Conservation (phyloP, 805 yeast species). For the Gaillardinia entomophila region DNA sequence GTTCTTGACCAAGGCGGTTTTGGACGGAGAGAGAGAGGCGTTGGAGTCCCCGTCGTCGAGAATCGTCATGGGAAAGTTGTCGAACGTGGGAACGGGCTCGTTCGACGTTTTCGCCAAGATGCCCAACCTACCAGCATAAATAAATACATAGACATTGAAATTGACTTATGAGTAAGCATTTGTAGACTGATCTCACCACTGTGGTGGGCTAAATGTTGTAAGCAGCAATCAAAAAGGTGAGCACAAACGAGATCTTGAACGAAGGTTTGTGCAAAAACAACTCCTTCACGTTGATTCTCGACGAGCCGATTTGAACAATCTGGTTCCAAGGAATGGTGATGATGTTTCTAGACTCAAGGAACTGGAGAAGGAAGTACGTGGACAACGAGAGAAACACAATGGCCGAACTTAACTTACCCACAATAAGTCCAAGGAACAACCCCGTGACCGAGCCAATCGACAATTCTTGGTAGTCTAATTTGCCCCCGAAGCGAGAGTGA, state of each 20-base stretch:
- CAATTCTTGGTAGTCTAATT: constrained; percentile 54
- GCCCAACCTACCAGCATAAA: constrained; percentile 17
- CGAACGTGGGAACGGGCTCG: constrained; percentile 92
- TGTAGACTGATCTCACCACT: background rate
- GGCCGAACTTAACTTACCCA: constrained; percentile 55
- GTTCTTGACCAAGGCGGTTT: constrained; percentile 92
- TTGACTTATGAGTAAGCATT: background rate
- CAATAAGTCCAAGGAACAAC: constrained; percentile 48
- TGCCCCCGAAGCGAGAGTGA: constrained; percentile 31
- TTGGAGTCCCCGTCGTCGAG: constrained; percentile 90
- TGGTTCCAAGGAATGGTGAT: constrained; percentile 42
- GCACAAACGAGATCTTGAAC: constrained; percentile 52
- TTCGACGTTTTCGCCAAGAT: constrained; percentile 69
- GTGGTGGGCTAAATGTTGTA: constrained; percentile 31
- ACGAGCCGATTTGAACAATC: constrained; percentile 25
- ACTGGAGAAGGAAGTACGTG: constrained; percentile 38
- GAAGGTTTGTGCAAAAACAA: constrained; percentile 56
- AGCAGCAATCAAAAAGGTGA: constrained; percentile 56
- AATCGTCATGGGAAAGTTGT: constrained; percentile 85
- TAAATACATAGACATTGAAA: background rate
- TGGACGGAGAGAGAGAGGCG: constrained; percentile 85
- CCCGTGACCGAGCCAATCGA: constrained; percentile 63
- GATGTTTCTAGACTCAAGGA: constrained; percentile 50
- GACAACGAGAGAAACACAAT: constrained; percentile 48
- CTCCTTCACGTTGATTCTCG: constrained; percentile 39